These are phyloP conservation scores for Colletotrichum nymphaeae DNA, from an alignment of 2,329 filamentous ascomycete genomes.

Conservation along the genomic window DNA sequence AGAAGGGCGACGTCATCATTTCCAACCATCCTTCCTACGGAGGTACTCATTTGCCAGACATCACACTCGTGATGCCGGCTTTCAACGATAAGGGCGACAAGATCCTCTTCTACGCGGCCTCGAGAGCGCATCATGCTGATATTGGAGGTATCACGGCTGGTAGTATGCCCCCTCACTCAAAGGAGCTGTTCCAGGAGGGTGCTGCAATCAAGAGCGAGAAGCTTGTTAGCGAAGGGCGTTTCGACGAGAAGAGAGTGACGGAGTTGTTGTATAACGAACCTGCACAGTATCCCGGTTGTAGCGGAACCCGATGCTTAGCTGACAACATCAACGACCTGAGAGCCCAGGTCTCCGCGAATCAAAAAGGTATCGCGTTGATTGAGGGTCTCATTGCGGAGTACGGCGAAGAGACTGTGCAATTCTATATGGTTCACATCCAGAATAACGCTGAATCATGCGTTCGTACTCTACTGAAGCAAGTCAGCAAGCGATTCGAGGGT, in stretches of 20 bases:
- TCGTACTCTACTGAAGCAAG: slow-evolving; percentile 76
- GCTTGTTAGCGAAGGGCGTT: slow-evolving; percentile 79
- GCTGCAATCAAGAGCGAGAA: slow-evolving; percentile 74
- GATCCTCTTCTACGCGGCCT: slow-evolving; percentile 86
- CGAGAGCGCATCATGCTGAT: slow-evolving; percentile 85
- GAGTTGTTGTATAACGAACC: slow-evolving; percentile 80
- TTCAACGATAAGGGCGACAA: slow-evolving; percentile 74
- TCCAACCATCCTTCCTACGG: slow-evolving; percentile 88
- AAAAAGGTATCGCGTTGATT: slow-evolving; percentile 87
- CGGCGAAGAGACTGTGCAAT: slow-evolving; percentile 80
- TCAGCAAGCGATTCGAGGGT: slow-evolving; percentile 77
- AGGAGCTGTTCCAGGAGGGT: slow-evolving; percentile 72
- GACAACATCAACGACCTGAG: slow-evolving; percentile 88
- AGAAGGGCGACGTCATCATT: slow-evolving; percentile 83
- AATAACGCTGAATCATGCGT: slow-evolving; percentile 83
- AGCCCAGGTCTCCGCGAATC: slow-evolving; percentile 85
- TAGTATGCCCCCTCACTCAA: slow-evolving; percentile 82
- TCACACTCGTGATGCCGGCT: slow-evolving; percentile 83
- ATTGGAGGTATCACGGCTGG: slow-evolving; percentile 85
- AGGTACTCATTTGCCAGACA: slow-evolving; percentile 85
- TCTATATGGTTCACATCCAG: slow-evolving; percentile 87
- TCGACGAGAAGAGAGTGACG: slow-evolving; percentile 81
- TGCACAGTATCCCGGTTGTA: slow-evolving; percentile 79
- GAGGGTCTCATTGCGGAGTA: slow-evolving; percentile 81
- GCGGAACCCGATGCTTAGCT: slow-evolving; percentile 80